Evolutionary conservation across 2,329 filamentous ascomycete species (phyloP), one percentile per base, ranked within the genome.

Genomic region (Ambrosiella beaveri): DNA sequence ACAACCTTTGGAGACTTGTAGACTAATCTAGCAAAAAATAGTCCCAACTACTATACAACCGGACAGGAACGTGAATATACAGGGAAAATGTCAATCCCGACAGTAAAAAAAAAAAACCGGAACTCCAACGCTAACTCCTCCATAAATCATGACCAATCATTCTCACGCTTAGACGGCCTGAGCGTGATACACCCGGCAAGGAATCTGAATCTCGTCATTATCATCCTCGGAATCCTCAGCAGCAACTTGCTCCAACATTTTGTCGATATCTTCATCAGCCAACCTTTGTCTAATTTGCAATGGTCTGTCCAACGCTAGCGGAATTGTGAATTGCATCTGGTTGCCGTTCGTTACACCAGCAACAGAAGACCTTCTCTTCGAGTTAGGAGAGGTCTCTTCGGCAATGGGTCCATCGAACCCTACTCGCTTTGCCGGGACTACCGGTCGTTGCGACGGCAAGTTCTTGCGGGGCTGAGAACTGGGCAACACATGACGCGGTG

Each of bases 171-270:
- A 58, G 8, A 61, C 59, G n/a, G 27, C 58, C n/a, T 60, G 58
- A 27, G 55, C 58, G 8, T 45, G 40, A 49, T 57, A 54, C 17
- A 55, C 40, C 12, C 58, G 54, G 6, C 80, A 68, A 55, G 73
- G 68, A 58, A 81, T 81, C 64, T 81, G 78, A 38, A 74, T 75
- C 37, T 81, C 78, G 13, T 79, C 79, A 50, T 79, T 78, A 15
- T 76, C 79, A 58, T 76, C 73, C 50, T 75, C 75, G n/a, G 69
- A 69, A 38, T 68, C 71, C 27, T 74, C 74, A 1, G 73, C 75
- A 1, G 71, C 74, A 1, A 72, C 76, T 40, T 71, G 71, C 59
- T 81, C 78, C 45, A 81, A 68, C 75, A 81, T 79, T 41, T 73
- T 71, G 59, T 81, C 78, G 58, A 81, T 78, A 44, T 81, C 78